Evolutionary conservation across 2,329 filamentous ascomycete species (phyloP).

Genomic region (Daldinia sp.): DNA sequence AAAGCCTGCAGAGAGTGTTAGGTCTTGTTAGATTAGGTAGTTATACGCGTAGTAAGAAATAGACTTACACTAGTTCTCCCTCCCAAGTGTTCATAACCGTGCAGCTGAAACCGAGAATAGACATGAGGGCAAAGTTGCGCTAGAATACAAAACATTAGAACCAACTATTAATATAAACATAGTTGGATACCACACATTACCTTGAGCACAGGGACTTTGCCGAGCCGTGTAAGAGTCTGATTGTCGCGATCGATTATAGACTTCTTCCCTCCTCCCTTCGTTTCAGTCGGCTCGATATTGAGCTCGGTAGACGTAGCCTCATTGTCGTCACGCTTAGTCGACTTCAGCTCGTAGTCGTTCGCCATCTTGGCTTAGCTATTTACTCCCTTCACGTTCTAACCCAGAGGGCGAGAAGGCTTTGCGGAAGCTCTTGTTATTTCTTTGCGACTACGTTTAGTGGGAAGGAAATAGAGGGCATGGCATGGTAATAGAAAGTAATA

Average conservation of each 20-base stretch:
- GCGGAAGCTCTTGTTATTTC: background rate
- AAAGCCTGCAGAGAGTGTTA: conserved; percentile 11
- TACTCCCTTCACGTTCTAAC: conserved; percentile 10
- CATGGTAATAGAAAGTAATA: background rate
- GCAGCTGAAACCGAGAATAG: conserved; percentile 43
- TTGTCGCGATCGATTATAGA: conserved; percentile 32
- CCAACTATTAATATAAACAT: background rate
- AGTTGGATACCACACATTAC: background rate
- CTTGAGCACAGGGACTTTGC: conserved; percentile 42
- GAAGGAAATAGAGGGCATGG: background rate
- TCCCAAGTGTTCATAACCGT: conserved; percentile 43
- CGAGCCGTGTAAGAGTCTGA: conserved; percentile 29
- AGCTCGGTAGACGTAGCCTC: conserved; percentile 17
- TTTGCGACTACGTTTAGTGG: background rate
- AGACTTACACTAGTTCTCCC: conserved; percentile 37
- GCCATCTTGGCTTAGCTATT: conserved; percentile 18
- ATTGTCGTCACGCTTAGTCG: conserved; percentile 14
- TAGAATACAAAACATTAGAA: background rate
- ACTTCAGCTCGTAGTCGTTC: conserved; percentile 28
- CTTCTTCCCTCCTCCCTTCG: conserved; percentile 15
- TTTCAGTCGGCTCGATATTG: conserved; percentile 18
- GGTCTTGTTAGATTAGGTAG: background rate
- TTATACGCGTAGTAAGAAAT: background rate
- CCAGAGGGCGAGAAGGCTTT: conserved; percentile 1
- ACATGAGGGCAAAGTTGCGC: conserved; percentile 42